These are phyloP conservation scores for Pontederia crassipes DNA, from an alignment of 176 grass and related monocot species.

Conservation along the genomic window DNA sequence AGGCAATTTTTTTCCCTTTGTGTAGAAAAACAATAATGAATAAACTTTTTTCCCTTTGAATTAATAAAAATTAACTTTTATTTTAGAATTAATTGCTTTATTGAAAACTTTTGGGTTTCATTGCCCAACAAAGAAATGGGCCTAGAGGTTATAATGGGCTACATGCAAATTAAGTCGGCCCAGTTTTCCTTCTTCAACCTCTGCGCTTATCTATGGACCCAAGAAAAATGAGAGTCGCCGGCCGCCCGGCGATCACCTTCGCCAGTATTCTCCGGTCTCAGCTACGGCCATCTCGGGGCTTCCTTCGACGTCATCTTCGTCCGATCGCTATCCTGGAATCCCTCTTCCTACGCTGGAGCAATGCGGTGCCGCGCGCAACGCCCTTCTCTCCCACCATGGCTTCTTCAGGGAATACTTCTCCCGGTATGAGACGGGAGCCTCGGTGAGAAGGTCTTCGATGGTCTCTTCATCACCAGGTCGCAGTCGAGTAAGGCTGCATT, in stretches of 20 bases:
- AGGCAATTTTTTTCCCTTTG: too few relatives aligned
- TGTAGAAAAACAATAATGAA: too few relatives aligned
- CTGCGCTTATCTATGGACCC: too few relatives aligned
- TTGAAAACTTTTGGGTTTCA: too few relatives aligned
- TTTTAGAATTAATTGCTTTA: too few relatives aligned
- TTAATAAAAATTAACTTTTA: too few relatives aligned
- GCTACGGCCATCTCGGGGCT: background rate
- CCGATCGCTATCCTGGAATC: constrained; percentile 41
- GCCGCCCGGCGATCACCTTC: background rate
- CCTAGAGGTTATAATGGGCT: too few relatives aligned
- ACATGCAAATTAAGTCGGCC: too few relatives aligned
- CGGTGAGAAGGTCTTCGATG: constrained; percentile 41
- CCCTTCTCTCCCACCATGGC: constrained; percentile 59
- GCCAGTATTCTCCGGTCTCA: background rate
- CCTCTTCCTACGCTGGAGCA: constrained; percentile 38
- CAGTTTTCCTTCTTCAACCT: too few relatives aligned
- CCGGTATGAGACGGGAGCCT: constrained; percentile 9
- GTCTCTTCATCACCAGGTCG: constrained; percentile 53
- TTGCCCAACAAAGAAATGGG: too few relatives aligned
- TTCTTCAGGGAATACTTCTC: constrained; percentile 70
- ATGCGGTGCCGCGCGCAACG: constrained; percentile 54
- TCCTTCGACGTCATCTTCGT: constrained; percentile 12
- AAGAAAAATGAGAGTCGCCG: too few relatives aligned
- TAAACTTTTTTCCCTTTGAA: too few relatives aligned
- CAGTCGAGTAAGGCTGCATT: constrained; percentile 62